Percentiles rank a stretch among this genome's conserved stretches.
Conservation (phyloP, 225 moss, liverwort and hornwort genomes). For the Physcomitrium patens region DNA sequence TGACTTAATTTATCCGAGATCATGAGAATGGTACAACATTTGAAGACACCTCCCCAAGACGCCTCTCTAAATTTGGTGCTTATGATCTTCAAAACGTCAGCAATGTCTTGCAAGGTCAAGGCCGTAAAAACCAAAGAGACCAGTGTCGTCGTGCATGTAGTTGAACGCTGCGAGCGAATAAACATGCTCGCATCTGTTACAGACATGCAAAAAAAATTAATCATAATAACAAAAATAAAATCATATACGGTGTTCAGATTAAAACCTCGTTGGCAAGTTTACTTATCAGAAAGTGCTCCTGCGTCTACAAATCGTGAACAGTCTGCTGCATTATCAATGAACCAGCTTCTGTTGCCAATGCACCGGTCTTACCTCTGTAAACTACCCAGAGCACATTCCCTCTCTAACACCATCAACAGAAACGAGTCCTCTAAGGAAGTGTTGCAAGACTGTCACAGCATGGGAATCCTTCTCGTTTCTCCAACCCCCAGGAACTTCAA, state of each 20-base stretch:
- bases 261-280: too few relatives aligned
- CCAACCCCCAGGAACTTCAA: conserved; percentile 45
- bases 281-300: conserved; percentile 39
- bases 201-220: too few relatives aligned
- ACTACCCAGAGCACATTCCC: conserved; percentile 26
- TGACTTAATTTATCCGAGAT: too few relatives aligned
- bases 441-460: conserved; percentile 65
- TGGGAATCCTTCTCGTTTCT: conserved; percentile 68
- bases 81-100: conserved; percentile 30
- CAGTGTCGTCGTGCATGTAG: too few relatives aligned
- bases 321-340: not conserved
- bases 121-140: too few relatives aligned
- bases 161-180: too few relatives aligned
- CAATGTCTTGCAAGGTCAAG: conserved; percentile 32
- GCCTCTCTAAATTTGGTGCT: conserved; percentile 36
- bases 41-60: conserved; percentile 36
- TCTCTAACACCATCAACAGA: conserved; percentile 72
- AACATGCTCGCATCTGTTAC: too few relatives aligned
- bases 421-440: conserved; percentile 65
- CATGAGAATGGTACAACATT: too few relatives aligned
- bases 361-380: conserved; percentile 27
- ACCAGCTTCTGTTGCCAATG: not conserved
- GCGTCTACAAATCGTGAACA: conserved; percentile 9
- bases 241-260: too few relatives aligned
- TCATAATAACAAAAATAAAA: too few relatives aligned